These are phyloP conservation scores for Phytophthora fragariae DNA, from an alignment of 352 stramenopile species.

Conservation along the genomic window DNA sequence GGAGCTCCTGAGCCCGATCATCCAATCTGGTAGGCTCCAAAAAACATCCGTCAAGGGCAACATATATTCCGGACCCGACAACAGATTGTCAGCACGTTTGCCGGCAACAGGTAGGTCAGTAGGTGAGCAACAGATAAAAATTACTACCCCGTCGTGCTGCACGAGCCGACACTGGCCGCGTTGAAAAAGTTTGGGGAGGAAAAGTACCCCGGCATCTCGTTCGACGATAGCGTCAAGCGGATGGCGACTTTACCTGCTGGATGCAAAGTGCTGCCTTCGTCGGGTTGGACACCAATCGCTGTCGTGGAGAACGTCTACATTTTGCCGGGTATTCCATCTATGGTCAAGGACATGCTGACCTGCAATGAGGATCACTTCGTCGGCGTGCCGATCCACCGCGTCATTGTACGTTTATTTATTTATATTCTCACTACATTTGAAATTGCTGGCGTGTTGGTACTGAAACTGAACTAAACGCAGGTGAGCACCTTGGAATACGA, in stretches of 20 bases:
- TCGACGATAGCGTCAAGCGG: constrained; percentile 81
- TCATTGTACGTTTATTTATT: constrained; percentile 55
- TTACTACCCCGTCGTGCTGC: constrained; percentile 65
- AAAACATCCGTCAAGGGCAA: too few species aligned
- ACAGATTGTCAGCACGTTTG: too few species aligned
- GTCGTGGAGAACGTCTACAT: constrained; percentile 85
- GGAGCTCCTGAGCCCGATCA: too few species aligned
- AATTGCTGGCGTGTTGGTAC: background rate
- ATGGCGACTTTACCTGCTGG: constrained; percentile 59
- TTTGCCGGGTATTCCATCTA: constrained; percentile 74
- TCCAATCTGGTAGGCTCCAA: too few species aligned
- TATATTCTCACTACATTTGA: background rate
- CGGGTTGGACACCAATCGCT: constrained; percentile 73
- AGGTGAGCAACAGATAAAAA: too few species aligned
- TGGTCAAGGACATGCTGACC: constrained; percentile 82
- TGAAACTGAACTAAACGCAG: constrained; percentile 26
- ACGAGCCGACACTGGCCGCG: constrained; percentile 56
- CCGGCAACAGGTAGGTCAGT: too few species aligned
- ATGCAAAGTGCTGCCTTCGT: constrained; percentile 61
- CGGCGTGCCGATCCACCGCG: constrained; percentile 74
- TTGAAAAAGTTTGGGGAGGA: constrained; percentile 39
- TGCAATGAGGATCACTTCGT: constrained; percentile 80
- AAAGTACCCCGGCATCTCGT: constrained; percentile 50
- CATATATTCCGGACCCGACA: too few species aligned
- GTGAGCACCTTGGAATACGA: constrained; percentile 72